Percentiles rank a stretch among this genome's conserved stretches.
These are phyloP conservation scores for Auxenochlorella pyrenoidosa DNA, from an alignment of 139 green algal genomes.

Conservation along the genomic window DNA sequence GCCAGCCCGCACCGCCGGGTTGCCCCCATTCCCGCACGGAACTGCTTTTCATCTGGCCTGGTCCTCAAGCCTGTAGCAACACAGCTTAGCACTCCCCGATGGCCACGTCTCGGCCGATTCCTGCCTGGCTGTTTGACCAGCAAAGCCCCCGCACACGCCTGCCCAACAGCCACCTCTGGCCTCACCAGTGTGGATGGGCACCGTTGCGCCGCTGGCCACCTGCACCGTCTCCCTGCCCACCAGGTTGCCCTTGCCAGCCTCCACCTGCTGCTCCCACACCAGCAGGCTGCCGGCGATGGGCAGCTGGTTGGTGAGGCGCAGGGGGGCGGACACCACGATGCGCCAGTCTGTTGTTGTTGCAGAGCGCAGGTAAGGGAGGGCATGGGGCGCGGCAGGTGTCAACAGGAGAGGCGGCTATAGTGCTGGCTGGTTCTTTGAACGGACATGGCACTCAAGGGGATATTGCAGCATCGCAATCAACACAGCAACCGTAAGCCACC, in stretches of 20 bases:
- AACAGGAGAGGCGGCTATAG: too few relatives aligned
- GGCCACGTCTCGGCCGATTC: too few relatives aligned
- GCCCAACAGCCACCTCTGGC: not conserved
- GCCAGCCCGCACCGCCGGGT: too few relatives aligned
- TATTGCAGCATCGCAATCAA: too few relatives aligned
- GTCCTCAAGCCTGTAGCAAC: too few relatives aligned
- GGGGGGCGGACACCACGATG: conserved; percentile 70
- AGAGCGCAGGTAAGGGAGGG: not conserved
- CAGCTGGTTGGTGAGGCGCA: conserved; percentile 84
- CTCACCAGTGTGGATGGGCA: conserved; percentile 32
- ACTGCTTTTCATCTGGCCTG: too few relatives aligned
- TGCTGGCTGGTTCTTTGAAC: too few relatives aligned
- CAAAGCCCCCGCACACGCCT: not conserved
- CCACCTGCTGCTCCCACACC: conserved; percentile 68
- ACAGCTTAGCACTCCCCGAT: too few relatives aligned
- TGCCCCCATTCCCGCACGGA: too few relatives aligned
- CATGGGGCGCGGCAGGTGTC: not conserved
- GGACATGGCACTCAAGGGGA: too few relatives aligned
- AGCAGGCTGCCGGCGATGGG: conserved; percentile 66
- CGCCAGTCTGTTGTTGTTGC: conserved; percentile 71
- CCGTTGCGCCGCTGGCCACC: conserved; percentile 47
- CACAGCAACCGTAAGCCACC: too few relatives aligned
- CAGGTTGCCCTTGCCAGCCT: conserved; percentile 13
- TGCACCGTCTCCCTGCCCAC: conserved; percentile 57
- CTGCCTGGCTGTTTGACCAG: too few relatives aligned